These are phyloP conservation scores for Penstemon davidsonii DNA, from an alignment of 257 asterid genomes.

Conservation along the genomic window DNA sequence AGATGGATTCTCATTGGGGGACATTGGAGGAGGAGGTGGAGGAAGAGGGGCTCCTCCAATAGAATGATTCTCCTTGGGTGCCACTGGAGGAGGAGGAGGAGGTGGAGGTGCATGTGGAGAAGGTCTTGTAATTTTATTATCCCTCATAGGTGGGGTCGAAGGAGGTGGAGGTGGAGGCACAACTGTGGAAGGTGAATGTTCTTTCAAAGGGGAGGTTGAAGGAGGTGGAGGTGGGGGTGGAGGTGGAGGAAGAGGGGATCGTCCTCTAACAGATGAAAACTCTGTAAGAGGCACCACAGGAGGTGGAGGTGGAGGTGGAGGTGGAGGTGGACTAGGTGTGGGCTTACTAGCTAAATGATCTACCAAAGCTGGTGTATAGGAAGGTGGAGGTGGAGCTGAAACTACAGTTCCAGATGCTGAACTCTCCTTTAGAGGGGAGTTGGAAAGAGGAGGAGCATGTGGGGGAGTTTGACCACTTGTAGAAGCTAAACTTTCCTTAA, in stretches of 20 bases:
- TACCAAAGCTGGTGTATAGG: conserved; percentile 31
- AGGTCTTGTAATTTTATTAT: conserved; percentile 29
- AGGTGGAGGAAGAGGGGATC: conserved; percentile 44
- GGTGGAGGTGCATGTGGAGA: conserved; percentile 32
- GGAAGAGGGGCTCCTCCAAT: conserved; percentile 29
- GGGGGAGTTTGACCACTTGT: conserved; percentile 26
- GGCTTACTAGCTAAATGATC: conserved; percentile 28
- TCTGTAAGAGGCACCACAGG: conserved; percentile 38
- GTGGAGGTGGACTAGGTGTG: conserved; percentile 37
- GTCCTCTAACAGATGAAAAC: conserved; percentile 30
- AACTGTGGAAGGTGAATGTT: not conserved
- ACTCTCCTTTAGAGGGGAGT: conserved; percentile 36
- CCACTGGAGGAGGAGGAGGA: conserved; percentile 41
- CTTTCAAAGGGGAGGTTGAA: conserved; percentile 1
- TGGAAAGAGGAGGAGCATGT: conserved; percentile 28
- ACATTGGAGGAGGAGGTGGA: conserved; percentile 36
- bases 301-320: conserved; percentile 44
- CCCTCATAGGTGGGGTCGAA: conserved; percentile 31
- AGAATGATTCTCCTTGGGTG: conserved; percentile 31
- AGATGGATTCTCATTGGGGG: conserved; percentile 33
- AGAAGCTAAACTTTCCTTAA: conserved; percentile 25
- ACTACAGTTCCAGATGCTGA: conserved; percentile 13
- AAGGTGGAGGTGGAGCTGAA: conserved; percentile 34
- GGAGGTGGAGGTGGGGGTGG: conserved; percentile 15
- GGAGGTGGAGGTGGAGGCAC: conserved; percentile 18